These are phyloP conservation scores for Themeda triandra DNA, from an alignment of 176 grass and related monocot species.

Conservation along the genomic window DNA sequence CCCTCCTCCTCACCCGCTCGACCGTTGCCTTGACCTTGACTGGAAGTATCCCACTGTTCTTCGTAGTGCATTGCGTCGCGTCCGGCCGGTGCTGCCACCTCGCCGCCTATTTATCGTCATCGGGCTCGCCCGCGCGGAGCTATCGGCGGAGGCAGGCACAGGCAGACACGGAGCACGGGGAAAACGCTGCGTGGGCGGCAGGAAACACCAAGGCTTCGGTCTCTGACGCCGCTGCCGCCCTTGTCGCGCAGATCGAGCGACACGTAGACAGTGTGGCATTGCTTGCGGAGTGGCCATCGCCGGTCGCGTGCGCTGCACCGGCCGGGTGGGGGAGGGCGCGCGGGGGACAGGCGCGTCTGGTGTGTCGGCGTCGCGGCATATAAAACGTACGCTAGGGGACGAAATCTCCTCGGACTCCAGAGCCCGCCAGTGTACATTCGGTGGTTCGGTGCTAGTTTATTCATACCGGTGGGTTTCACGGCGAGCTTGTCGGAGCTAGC, in stretches of 20 bases:
- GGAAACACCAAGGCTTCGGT: constrained; percentile 42
- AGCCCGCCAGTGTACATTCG: constrained; percentile 29
- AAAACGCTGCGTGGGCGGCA: constrained; percentile 37
- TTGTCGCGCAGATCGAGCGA: constrained; percentile 17
- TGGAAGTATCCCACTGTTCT: background rate
- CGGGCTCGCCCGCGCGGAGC: background rate
- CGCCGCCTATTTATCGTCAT: constrained; percentile 17
- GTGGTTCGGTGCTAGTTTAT: constrained; percentile 25
- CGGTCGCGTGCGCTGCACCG: background rate
- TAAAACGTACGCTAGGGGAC: background rate
- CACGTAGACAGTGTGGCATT: constrained; percentile 14
- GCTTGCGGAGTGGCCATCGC: background rate
- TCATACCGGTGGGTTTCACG: background rate
- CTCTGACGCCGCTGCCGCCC: constrained; percentile 31
- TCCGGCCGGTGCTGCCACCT: background rate
- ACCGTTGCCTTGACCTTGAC: background rate
- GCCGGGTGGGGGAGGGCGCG: background rate
- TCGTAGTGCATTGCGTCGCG: background rate
- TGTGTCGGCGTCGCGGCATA: background rate
- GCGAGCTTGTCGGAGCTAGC: constrained; percentile 14
- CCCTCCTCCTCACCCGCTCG: too few relatives aligned
- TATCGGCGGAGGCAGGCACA: background rate
- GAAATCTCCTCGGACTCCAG: constrained; percentile 19
- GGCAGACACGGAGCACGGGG: constrained; percentile 39
- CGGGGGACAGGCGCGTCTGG: constrained; percentile 24